These are phyloP conservation scores for Macaranga tanarius DNA, from an alignment of 441 rosid genomes.

Conservation along the genomic window DNA sequence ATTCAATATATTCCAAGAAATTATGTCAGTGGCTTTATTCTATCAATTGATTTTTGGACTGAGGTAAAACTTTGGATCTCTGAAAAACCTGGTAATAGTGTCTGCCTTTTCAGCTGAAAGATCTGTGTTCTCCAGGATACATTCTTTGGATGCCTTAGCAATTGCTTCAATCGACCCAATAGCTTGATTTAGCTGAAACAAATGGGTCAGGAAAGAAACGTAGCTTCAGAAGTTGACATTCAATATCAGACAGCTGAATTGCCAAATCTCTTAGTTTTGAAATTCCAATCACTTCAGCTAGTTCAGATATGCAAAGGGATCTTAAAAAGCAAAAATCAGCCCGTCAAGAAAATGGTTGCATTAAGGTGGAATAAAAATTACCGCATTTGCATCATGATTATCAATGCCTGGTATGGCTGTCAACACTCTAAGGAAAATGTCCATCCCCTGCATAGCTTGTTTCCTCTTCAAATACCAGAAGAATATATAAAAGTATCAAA, in stretches of 20 bases:
- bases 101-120: conserved; percentile 81
- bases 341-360: not conserved
- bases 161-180: conserved; percentile 88
- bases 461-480: conserved; percentile 52
- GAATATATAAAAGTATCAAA: not conserved
- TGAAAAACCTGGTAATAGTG: conserved; percentile 58
- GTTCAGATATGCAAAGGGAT: no score
- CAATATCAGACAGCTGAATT: no score
- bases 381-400: conserved; percentile 82
- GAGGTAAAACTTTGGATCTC: conserved; percentile 70
- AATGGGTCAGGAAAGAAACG: no score
- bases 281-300: no score
- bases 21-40: not conserved
- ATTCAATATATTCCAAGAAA: not conserved
- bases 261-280: no score
- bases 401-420: conserved; percentile 82
- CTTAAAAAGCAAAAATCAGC: no score
- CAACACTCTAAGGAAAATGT: conserved; percentile 54
- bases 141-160: conserved; percentile 72
- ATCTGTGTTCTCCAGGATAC: conserved; percentile 72
- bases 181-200: conserved; percentile 75
- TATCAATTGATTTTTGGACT: conserved; percentile 57
- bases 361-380: conserved; percentile 24
- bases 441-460: conserved; percentile 58
- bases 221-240: no score